Base-by-base conservation (phyloP, 805 yeast species). In the Saturnispora quitensis region DNA sequence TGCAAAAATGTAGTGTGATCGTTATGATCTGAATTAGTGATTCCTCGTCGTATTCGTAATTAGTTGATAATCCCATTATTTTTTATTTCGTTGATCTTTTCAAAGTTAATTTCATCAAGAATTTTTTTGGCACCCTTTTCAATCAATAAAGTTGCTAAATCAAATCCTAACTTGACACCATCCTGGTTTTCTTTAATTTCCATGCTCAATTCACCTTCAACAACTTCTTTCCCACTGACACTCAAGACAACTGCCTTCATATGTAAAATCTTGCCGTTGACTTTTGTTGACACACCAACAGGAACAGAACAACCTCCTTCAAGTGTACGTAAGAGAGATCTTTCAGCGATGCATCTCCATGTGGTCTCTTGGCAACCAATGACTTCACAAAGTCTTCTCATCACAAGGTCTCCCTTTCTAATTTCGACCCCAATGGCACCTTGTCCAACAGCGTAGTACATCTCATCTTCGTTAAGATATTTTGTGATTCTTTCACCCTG, bases 301-400 rank as follows among this genome's bases (percentile, higher is more conserved):
- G 99, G 99, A 17, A 93, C 97, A 1, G 97, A 88, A 69, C 99
- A 93, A 8, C 99, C 99, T 55, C 98, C 99, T 71, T 93, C 98
- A 54, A 93, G 75, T 24, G 85, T 75, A 67, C 91, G 77, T 87
- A 93, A 80, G 55, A 93, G 70, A 6, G 91, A 74, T 60, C 99
- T 77, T 68, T 93, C 99, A 3, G 97, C 95, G 7, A 81, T 67
- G 67, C 98, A 90, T 59, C 95, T 76, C 54, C 81, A 69, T 1
- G 89, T 77, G 3, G 95, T 76, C 5, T 79, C 74, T 43, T 70
- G 66, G 65, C 89, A 83, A 59, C 82, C 83, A 55, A 91, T 79
- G 52, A 78, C 73, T 17, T 74, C 67, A 59, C 95, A 77, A 18
- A 90, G 73, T 51, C 74, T 67, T 58, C 71, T 71, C 68, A 86